Base-by-base conservation (phyloP, 2,329 filamentous ascomycete genomes). In the Rutstroemia sp. region DNA sequence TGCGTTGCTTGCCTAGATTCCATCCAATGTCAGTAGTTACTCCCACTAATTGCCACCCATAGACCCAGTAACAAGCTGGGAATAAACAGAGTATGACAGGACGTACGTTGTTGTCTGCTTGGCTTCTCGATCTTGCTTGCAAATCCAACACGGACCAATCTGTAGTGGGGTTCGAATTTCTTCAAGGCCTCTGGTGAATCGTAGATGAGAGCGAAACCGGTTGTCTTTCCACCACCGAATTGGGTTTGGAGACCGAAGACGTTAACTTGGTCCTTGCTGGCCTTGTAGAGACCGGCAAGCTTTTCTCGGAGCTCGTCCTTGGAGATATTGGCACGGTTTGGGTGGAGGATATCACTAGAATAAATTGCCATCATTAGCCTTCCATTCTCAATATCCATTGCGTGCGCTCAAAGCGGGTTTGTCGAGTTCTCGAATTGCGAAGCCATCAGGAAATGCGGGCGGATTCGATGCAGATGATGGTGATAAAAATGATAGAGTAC, bases 81-180 rank as follows among this genome's bases (percentile, higher is more conserved):
- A 40, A 44, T 25, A 48, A 34, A 21, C 21, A 34, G 16, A 40
- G 60, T 52, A 60, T 50, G 57, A 16, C 39, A 61, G 60, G 69
- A 95, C 92, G 74, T 92, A 96, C 94, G 92, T 81, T 99, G 94
- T 82, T 99, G 94, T 86, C 94, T 89, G 82, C 86, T 90, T 71
- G 94, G 85, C 82, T 92, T 92, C 88, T 99, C 94, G 76, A 90
- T 83, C 89, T 97, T 97, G 76, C 77, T 83, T 73, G 90, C 92
- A 70, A 89, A 82, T 74, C 92, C 94, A 74, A 96, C 89, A 69
- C 94, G 86, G 76, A 99, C 84, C 70, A 96, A 86, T 78, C 94
- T 87, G 88, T 96, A 96, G 79, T 88, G 87, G 71, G 94, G 94
- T 86, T 99, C 94, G 78, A 97, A 99, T 81, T 97, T 97, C 89